A percentile compares a stretch with the other conserved stretches of the same genome.
Evolutionary conservation across 139 green algal species (phyloP).

Genomic region (Haematococcus lacustris): DNA sequence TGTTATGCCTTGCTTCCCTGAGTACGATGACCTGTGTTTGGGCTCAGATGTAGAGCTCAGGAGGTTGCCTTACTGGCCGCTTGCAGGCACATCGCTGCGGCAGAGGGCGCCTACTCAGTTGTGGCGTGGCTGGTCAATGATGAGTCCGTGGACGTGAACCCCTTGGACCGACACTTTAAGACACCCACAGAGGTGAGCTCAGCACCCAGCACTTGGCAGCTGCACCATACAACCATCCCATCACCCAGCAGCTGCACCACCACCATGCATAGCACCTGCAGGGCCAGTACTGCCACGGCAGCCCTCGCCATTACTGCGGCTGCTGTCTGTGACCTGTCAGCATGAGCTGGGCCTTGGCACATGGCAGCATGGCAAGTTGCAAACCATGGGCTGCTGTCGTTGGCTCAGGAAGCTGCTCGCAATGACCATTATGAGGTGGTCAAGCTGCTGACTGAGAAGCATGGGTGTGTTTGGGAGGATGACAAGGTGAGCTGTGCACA

Average conservation of each 20-base stretch:
- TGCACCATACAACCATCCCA: too few species aligned
- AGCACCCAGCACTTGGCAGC: too few species aligned
- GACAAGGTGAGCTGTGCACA: conserved; percentile 38
- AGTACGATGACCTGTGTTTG: not conserved
- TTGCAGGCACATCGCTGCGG: conserved; percentile 71
- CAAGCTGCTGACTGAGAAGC: conserved; percentile 57
- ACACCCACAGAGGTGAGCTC: conserved; percentile 79
- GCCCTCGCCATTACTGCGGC: too few species aligned
- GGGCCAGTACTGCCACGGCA: too few species aligned
- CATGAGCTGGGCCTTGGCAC: too few species aligned
- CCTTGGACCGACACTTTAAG: conserved; percentile 68
- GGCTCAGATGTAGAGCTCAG: too few species aligned
- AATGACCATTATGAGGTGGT: conserved; percentile 72
- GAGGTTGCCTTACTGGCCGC: not conserved
- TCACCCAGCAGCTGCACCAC: too few species aligned
- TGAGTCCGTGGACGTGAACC: conserved; percentile 57
- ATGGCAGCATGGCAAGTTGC: too few species aligned
- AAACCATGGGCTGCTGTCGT: too few species aligned
- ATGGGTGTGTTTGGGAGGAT: conserved; percentile 55
- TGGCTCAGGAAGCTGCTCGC: conserved; percentile 73
- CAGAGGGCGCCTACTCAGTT: conserved; percentile 68
- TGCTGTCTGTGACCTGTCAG: too few species aligned
- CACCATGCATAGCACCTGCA: too few species aligned
- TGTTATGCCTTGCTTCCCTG: too few species aligned
- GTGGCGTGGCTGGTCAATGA: conserved; percentile 72